A percentile compares a stretch with the other conserved stretches of the same genome.
Evolutionary conservation across 805 yeast genomes (phyloP).

Genomic region (Hermanozyma aechmeae): DNA sequence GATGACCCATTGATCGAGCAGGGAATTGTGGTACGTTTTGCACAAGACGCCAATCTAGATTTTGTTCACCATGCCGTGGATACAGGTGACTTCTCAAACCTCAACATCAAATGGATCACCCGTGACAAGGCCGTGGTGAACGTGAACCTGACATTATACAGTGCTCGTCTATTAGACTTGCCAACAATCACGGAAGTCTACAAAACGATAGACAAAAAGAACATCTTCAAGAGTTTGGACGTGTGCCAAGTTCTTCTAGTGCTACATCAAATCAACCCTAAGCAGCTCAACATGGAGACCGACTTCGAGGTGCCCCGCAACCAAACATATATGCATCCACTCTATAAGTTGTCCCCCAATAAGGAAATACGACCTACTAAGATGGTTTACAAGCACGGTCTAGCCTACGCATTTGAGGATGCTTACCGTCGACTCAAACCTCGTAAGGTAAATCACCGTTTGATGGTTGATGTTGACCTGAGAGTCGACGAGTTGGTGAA

Average conservation of each 20-base stretch:
- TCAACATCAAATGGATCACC: conserved; percentile 77
- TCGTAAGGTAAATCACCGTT: conserved; percentile 57
- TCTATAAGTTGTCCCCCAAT: conserved; percentile 23
- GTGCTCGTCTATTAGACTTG: conserved; percentile 78
- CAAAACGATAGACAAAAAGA: conserved; percentile 84
- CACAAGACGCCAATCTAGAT: conserved; percentile 62
- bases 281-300: conserved; percentile 30
- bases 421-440: conserved; percentile 64
- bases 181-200: conserved; percentile 84
- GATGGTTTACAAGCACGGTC: conserved; percentile 62
- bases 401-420: conserved; percentile 71
- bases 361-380: conserved; percentile 35
- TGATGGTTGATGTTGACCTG: conserved; percentile 69
- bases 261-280: conserved; percentile 39
- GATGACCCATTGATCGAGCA: conserved; percentile 91
- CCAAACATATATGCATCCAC: conserved; percentile 25
- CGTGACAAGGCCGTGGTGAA: conserved; percentile 68
- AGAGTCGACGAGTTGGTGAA: conserved; percentile 68
- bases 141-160: conserved; percentile 60
- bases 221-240: conserved; percentile 79
- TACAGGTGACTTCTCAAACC: conserved; percentile 61
- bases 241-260: conserved; percentile 79
- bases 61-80: conserved; percentile 69
- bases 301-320: conserved; percentile 38
- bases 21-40: conserved; percentile 68